Evolutionary conservation across 2,329 filamentous ascomycete genomes (phyloP).

Genomic region (Sporothrix pseudoabietina): DNA sequence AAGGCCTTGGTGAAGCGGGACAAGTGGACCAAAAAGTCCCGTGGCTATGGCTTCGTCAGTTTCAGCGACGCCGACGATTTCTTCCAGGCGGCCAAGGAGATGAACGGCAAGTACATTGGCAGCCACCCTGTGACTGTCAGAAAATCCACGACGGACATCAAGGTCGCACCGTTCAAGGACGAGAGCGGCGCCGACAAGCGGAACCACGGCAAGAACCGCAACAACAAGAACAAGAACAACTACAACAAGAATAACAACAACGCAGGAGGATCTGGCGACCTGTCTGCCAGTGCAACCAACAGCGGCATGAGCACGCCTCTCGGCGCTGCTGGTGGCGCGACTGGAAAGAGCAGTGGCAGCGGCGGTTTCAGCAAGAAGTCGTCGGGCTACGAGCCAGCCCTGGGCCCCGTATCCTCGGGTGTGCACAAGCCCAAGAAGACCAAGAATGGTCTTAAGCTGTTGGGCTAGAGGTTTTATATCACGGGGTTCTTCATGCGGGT

Average conservation of each 20-base stretch:
- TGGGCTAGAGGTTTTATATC: slow-evolving; percentile 49
- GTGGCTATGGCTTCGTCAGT: slow-evolving; percentile 94
- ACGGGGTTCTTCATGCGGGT: background rate
- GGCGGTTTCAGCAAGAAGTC: slow-evolving; percentile 36
- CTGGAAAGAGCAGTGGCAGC: slow-evolving; percentile 40
- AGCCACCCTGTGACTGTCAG: slow-evolving; percentile 88
- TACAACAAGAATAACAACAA: slow-evolving; percentile 37
- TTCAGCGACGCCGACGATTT: slow-evolving; percentile 96
- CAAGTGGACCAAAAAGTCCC: slow-evolving; percentile 94
- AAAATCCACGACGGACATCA: slow-evolving; percentile 90
- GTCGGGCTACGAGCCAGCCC: slow-evolving; percentile 50
- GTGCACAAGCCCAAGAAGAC: slow-evolving; percentile 66
- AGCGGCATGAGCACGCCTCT: slow-evolving; percentile 36
- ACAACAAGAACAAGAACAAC: slow-evolving; percentile 52
- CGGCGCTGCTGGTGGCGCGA: slow-evolving; percentile 40
- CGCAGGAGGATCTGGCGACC: slow-evolving; percentile 38
- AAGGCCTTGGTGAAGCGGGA: slow-evolving; percentile 94
- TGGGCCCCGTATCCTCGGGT: slow-evolving; percentile 56
- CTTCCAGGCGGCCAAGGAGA: slow-evolving; percentile 93
- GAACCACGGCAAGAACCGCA: slow-evolving; percentile 38
- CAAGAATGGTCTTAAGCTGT: slow-evolving; percentile 64
- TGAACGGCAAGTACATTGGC: slow-evolving; percentile 99
- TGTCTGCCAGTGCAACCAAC: slow-evolving; percentile 36
- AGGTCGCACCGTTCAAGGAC: slow-evolving; percentile 69
- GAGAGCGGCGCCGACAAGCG: slow-evolving; percentile 56